Conservation (phyloP, 371 early-diverging fungal species). For the Capniomyces stellatus region DNA sequence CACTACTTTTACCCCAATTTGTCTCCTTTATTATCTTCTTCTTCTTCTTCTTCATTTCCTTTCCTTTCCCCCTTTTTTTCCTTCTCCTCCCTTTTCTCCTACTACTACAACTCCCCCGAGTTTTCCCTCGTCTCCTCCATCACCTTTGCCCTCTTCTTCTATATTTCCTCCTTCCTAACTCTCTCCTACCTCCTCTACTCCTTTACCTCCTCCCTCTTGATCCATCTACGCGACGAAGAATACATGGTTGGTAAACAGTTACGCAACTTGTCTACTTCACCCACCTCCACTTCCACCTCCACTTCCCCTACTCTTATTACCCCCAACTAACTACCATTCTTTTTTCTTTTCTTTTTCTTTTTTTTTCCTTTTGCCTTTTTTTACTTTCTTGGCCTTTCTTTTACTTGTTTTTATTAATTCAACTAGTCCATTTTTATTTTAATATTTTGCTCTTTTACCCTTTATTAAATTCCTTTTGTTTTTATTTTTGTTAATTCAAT, state of each 20-base stretch:
- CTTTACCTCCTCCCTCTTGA: slow-evolving; percentile 18
- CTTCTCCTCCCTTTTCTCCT: background rate
- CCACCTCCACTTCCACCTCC: background rate
- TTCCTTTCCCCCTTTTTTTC: background rate
- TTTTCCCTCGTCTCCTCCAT: background rate
- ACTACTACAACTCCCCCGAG: background rate
- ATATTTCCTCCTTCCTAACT: background rate
- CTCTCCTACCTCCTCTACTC: background rate
- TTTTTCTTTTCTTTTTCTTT: background rate
- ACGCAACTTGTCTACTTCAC: slow-evolving; percentile 29
- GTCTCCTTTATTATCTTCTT: too few species aligned
- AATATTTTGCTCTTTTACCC: background rate
- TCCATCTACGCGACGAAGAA: slow-evolving; percentile 36
- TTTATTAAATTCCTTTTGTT: too few species aligned
- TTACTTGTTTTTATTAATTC: background rate
- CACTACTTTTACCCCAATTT: too few species aligned
- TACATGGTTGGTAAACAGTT: slow-evolving; percentile 42
- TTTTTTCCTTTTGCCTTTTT: background rate
- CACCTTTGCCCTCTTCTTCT: background rate
- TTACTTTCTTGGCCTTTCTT: background rate
- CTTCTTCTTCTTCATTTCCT: too few species aligned
- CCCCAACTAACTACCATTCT: background rate
- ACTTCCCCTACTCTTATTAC: background rate
- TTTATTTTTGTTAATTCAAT: background rate
- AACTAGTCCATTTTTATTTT: background rate